A percentile compares a stretch with the other conserved stretches of the same genome.
Conservation (phyloP, 106 monocot species). For the Dendrobium officinale region DNA sequence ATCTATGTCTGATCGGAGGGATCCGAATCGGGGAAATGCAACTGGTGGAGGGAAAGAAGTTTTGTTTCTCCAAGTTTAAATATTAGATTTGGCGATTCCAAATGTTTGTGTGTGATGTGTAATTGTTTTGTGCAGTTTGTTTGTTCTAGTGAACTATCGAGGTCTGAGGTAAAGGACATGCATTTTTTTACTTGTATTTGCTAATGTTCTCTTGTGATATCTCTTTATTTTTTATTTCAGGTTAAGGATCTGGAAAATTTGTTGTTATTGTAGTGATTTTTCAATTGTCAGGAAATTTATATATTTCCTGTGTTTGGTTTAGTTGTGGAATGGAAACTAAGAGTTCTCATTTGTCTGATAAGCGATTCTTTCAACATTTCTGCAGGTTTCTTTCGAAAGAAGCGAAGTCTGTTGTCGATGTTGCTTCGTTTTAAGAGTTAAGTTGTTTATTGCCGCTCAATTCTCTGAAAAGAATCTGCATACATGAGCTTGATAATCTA, state of each 20-base stretch:
- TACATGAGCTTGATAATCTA: background rate
- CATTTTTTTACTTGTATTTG: background rate
- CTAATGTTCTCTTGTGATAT: background rate
- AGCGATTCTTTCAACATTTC: background rate
- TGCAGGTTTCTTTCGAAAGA: conserved; percentile 3
- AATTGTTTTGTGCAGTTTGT: background rate
- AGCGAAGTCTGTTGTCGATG: background rate
- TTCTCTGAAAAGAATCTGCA: background rate
- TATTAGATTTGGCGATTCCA: background rate
- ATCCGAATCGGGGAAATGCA: background rate
- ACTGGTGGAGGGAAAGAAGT: background rate
- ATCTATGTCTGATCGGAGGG: background rate
- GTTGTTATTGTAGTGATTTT: background rate
- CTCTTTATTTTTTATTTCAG: background rate
- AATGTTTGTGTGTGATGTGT: background rate
- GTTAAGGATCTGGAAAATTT: background rate
- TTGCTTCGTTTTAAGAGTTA: background rate
- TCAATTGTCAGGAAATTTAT: background rate
- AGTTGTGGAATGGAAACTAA: background rate
- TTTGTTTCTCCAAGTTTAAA: background rate
- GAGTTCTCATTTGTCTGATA: background rate
- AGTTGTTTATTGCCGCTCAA: background rate
- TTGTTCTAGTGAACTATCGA: background rate
- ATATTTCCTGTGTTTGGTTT: background rate
- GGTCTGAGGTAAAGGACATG: background rate